Percentiles rank a stretch among this genome's conserved stretches.
Conservation (phyloP, 805 yeast species). For the Wickerhamiella dianesei region DNA sequence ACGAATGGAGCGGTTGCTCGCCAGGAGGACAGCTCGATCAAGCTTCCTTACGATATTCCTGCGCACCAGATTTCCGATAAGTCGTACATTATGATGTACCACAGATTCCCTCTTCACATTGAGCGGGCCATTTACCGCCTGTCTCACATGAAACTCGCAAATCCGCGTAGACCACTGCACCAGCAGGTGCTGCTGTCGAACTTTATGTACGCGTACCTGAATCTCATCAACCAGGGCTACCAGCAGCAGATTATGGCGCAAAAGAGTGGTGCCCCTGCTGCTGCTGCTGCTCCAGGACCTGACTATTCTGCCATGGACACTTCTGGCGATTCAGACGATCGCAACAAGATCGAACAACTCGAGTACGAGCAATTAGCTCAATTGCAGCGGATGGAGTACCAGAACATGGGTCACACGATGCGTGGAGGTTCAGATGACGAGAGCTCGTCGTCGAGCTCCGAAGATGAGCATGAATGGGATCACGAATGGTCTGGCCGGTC, state of each 20-base stretch:
- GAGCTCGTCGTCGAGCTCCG: neutral
- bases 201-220: conserved; percentile 94
- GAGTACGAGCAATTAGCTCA: conserved; percentile 1
- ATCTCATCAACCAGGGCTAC: conserved; percentile 73
- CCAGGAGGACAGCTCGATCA: conserved; percentile 10
- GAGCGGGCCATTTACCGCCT: conserved; percentile 90
- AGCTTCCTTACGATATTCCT: conserved; percentile 27
- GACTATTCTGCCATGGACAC: neutral
- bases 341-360: neutral
- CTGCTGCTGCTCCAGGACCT: conserved; percentile 3
- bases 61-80: conserved; percentile 26
- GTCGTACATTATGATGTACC: conserved; percentile 27
- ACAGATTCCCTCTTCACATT: conserved; percentile 81
- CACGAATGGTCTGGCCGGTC: neutral
- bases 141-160: conserved; percentile 86
- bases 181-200: conserved; percentile 90
- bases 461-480: neutral
- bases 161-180: conserved; percentile 76
- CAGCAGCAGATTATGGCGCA: conserved; percentile 25
- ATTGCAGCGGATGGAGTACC: conserved; percentile 1
- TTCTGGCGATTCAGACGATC: neutral
- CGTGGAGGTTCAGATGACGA: neutral
- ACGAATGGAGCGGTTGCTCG: neutral
- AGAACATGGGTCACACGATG: neutral
- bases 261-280: conserved; percentile 6